Base-by-base conservation (phyloP, 2,329 filamentous ascomycete genomes). In the Fragosphaeria purpurea region DNA sequence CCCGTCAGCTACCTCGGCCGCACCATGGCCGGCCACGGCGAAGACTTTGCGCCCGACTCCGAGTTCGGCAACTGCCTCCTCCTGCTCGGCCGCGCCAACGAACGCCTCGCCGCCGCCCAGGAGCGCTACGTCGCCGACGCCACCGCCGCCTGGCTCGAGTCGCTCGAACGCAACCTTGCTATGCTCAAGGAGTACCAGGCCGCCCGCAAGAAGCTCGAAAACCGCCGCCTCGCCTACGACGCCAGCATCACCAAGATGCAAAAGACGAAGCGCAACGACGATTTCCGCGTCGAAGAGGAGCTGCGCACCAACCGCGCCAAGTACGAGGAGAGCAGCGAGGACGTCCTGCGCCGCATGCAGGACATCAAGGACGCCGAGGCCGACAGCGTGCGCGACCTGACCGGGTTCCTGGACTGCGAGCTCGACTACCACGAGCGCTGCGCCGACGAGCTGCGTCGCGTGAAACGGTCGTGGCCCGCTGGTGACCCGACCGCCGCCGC, bases 101-200 rank as follows among this genome's bases (percentile, higher is more conserved):
- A 97, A 70, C 83, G 86, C 48, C 77, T 96, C 57, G 87, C 87
- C 9, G 81, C 88, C 45, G 78, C 88, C 50, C 91, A 97, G 67
- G 91, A 95, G 64, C 80, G 75, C 31, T 95, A 91, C 62, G 80
- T 88, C 44, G 75, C 80, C 37, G 79, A 86, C 60, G 85, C 88
- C 55, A 94, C 86, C 12, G 77, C 80, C 37, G 85, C 79, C 64
- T 96, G 91, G 91, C 75, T 95, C 52, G 89, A 96, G 65, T 89
- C 86, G n/a, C 73, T 95, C 30, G 91, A 97, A 66, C 77, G 89
- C 57, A 94, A 86, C 32, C 69, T 95, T 48, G 83, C 88, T 38
- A 93, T 95, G 76, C 91, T 97, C 88, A 96, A 95, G 66, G 93
- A 97, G 63, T 97, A 95, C 61, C 89, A 96, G 77, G 86, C 79